Percentiles rank a stretch among this genome's conserved stretches.
Conservation (phyloP, 73 alveolate species). For the Durusdinium trenchii region DNA sequence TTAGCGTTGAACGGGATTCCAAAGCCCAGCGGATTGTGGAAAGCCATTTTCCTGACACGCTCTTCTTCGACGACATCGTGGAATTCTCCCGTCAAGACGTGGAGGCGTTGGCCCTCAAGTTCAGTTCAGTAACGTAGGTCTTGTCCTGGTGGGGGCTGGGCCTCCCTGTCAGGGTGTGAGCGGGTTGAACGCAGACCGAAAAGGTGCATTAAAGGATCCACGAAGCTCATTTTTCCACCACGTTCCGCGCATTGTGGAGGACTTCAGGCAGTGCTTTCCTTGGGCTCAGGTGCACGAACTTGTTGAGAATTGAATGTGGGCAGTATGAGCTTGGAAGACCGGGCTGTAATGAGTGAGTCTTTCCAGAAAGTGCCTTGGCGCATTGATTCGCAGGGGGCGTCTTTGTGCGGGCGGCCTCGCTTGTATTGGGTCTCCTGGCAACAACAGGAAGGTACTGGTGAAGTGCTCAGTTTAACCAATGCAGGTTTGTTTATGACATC, state of each 20-base stretch:
- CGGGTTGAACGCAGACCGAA: neutral
- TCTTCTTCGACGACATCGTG: too few relatives aligned
- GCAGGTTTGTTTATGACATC: too few relatives aligned
- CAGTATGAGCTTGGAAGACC: neutral
- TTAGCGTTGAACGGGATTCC: too few relatives aligned
- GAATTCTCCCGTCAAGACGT: too few relatives aligned
- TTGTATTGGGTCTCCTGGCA: neutral
- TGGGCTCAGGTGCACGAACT: neutral
- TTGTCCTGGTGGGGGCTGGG: too few relatives aligned
- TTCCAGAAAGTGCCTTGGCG: neutral
- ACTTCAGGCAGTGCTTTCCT: neutral
- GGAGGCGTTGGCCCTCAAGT: too few relatives aligned
- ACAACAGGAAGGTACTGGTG: neutral
- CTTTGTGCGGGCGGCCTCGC: neutral
- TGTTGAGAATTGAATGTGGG: neutral
- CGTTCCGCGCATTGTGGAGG: neutral
- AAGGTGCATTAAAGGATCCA: neutral
- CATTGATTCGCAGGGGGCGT: neutral
- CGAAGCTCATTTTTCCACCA: neutral
- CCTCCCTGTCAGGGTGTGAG: too few relatives aligned
- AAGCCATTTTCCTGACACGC: too few relatives aligned
- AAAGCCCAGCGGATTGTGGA: too few relatives aligned
- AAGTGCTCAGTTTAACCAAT: too few relatives aligned
- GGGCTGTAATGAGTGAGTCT: neutral
- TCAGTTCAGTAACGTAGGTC: too few relatives aligned